Base-by-base conservation (phyloP, 2,329 filamentous ascomycete species). In the Epichloe glyceriae region DNA sequence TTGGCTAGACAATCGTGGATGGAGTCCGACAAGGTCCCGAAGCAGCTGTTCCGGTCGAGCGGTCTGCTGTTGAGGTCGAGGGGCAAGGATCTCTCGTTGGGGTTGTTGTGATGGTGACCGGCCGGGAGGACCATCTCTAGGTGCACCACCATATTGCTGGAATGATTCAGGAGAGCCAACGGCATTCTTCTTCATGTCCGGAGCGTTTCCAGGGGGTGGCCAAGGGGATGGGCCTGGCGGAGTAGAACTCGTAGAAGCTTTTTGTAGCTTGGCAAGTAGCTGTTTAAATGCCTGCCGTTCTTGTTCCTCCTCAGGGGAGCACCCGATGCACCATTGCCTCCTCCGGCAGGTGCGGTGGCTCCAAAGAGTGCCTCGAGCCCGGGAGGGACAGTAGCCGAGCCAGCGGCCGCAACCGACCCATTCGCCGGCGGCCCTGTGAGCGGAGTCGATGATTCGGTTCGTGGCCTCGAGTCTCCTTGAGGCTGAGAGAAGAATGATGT, bases 201-300 rank as follows among this genome's bases (percentile, higher is more conserved):
- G 49, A 52, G 59, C 52, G 51, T 64, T 56, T 46, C 50, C 49
- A 30, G 69, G 71, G 71, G 12, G 68, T 66, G 19, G 70, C 64
- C 53, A 71, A 76, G 3, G 68, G 3, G 73, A 71, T 6, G 63
- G 62, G 1, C 65, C 64, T 10, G 73, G 70, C 12, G 74, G 72
- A 30, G 76, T 73, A 46, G 70, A 68, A 43, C 64, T 70, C 55
- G 67, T 57, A 2, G 70, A 75, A 53, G 80, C 77, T 52, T 72
- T 72, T 54, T 89, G 84, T 40, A 95, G 78, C 75, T 95, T 94
- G 58, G 86, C 79, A 37, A 95, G 72, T 44, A 96, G 78, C 43
- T 83, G 79, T 56, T 88, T 80, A 67, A 96, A 95, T 1, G 88
- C 90, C 64, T 89, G 85, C 65, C 88, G 88, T 61, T 95, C 90